A percentile compares a stretch with the other conserved stretches of the same genome.
Conservation (phyloP, 1,139 yeast genomes). For the Yamadazyma spencermartinsiae region DNA sequence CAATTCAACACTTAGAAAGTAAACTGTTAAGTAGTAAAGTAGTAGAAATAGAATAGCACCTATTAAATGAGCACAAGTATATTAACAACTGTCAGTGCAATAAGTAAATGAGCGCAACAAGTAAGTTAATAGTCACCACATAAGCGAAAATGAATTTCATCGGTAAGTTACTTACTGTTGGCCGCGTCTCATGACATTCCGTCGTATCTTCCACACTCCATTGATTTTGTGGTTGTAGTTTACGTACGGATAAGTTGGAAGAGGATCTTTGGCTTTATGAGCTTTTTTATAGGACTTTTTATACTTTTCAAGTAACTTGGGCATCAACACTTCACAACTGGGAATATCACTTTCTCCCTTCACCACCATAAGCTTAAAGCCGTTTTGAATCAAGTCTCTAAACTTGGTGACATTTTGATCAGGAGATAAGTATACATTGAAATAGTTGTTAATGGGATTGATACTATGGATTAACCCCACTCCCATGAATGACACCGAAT, state of each 20-base stretch:
- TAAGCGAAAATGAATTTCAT: too few species aligned
- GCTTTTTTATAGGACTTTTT: conserved; percentile 14
- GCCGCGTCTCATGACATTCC: conserved; percentile 58
- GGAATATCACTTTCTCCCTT: conserved; percentile 67
- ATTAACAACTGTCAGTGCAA: too few species aligned
- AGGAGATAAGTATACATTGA: conserved; percentile 63
- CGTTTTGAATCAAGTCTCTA: conserved; percentile 17
- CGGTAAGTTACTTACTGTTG: conserved; percentile 19
- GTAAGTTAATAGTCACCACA: too few species aligned
- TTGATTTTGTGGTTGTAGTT: conserved; percentile 54
- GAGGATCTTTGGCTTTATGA: conserved; percentile 14
- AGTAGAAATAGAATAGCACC: too few species aligned
- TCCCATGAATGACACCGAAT: conserved; percentile 30
- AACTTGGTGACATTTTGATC: conserved; percentile 13
- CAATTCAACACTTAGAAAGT: too few species aligned
- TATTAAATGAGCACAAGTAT: too few species aligned
- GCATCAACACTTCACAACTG: conserved; percentile 31
- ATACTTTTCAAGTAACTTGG: conserved; percentile 19
- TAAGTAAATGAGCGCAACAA: too few species aligned
- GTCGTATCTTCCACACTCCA: conserved; percentile 61
- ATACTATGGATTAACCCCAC: conserved; percentile 64
- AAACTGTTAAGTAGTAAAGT: too few species aligned
- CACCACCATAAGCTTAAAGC: conserved; percentile 46
- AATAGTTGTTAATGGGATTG: conserved; percentile 33
- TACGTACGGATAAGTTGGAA: conserved; percentile 46